These are phyloP conservation scores for Termitomyces sp. DNA, from an alignment of 768 basidiomycete genomes.

Conservation along the genomic window DNA sequence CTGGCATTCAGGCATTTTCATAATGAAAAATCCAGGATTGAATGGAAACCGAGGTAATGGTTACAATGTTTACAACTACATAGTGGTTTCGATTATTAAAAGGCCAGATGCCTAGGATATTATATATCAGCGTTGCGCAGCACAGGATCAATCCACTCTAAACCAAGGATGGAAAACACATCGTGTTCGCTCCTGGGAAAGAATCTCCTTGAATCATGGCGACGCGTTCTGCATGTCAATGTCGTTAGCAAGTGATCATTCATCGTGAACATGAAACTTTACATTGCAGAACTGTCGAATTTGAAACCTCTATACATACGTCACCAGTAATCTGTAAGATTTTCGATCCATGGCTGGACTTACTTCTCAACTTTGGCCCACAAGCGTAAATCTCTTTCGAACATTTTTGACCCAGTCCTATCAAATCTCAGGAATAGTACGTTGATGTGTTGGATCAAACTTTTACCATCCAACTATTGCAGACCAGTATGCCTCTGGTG, in stretches of 20 bases:
- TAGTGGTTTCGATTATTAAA: not conserved
- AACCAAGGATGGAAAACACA: constrained; percentile 63
- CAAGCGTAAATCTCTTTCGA: constrained; percentile 75
- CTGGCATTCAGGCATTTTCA: constrained; percentile 81
- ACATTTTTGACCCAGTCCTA: constrained; percentile 88
- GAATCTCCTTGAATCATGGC: constrained; percentile 56
- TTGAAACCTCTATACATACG: constrained; percentile 54
- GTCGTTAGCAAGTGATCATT: not conserved
- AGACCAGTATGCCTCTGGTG: constrained; percentile 77
- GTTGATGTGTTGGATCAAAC: not conserved
- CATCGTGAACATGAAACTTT: constrained; percentile 18
- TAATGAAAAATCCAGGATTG: constrained; percentile 27
- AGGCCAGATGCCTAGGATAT: constrained; percentile 4
- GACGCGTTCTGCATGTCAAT: constrained; percentile 41
- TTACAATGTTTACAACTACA: not conserved
- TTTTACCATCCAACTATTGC: constrained; percentile 83
- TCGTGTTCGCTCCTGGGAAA: constrained; percentile 62
- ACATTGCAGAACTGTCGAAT: constrained; percentile 83
- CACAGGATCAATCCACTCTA: constrained; percentile 66
- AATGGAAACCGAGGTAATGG: not conserved
- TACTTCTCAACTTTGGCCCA: constrained; percentile 67
- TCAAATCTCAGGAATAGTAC: not conserved
- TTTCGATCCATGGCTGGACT: constrained; percentile 1
- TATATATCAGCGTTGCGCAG: constrained; percentile 67
- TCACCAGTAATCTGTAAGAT: not conserved